Percentiles rank a stretch among this genome's conserved stretches.
These are phyloP conservation scores for Spiraea crenata DNA, from an alignment of 331 rosid species.

Conservation along the genomic window DNA sequence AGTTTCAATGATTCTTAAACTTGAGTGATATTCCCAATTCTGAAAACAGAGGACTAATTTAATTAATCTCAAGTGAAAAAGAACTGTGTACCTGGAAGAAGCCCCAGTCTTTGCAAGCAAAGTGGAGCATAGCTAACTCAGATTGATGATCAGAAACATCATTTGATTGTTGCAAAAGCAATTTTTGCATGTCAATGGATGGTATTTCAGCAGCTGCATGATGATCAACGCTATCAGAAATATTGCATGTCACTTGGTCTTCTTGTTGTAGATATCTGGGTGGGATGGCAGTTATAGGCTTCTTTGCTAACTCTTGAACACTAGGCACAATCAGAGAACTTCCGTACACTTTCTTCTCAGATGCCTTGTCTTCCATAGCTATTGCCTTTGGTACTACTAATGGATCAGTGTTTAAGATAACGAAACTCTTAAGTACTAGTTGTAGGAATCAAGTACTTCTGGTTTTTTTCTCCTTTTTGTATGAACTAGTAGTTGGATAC, in stretches of 20 bases:
- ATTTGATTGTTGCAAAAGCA: background rate
- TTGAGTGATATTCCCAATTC: too few relatives aligned
- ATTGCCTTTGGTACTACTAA: too few relatives aligned
- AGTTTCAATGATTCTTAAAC: too few relatives aligned
- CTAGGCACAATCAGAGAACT: constrained; percentile 26
- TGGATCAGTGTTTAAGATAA: too few relatives aligned
- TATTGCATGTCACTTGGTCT: background rate
- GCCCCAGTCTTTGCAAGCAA: constrained; percentile 32
- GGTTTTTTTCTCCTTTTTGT: too few relatives aligned
- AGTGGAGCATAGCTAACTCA: constrained; percentile 24
- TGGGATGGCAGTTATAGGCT: constrained; percentile 12
- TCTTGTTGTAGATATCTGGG: constrained; percentile 15
- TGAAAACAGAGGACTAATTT: too few relatives aligned
- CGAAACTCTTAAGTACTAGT: too few relatives aligned
- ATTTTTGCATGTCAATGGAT: constrained; percentile 16
- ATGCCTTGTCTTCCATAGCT: constrained; percentile 3
- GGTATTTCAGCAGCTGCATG: constrained; percentile 9
- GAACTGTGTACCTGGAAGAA: constrained; percentile 19
- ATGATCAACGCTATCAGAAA: background rate
- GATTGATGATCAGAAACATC: background rate
- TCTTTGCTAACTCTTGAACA: constrained; percentile 27
- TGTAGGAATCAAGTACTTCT: too few relatives aligned
- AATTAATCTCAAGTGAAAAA: too few relatives aligned
- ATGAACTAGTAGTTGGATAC: too few relatives aligned
- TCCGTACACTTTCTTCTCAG: background rate